Evolutionary conservation across 345 rosid species (phyloP).

Genomic region (Salix suchowensis): DNA sequence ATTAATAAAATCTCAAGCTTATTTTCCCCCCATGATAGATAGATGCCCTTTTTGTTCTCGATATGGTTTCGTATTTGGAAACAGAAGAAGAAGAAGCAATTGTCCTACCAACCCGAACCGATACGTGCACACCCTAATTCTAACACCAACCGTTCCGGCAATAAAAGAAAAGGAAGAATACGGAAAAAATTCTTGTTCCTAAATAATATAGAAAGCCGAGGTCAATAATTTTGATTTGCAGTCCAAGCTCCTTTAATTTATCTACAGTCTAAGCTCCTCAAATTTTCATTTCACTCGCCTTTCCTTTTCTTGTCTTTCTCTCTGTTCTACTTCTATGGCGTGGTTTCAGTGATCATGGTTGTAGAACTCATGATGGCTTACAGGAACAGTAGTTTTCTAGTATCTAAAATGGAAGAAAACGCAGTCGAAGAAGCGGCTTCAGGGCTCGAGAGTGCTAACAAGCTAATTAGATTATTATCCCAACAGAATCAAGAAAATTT

Average conservation of each 20-base stretch:
- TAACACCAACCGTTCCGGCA: too few relatives aligned
- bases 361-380: conserved; percentile 24
- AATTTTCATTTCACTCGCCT: conserved; percentile 5
- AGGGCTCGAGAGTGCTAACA: conserved; percentile 27
- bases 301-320: not conserved
- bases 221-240: conserved; percentile 28
- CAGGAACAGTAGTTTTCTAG: conserved; percentile 23
- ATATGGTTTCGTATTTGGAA: too few relatives aligned
- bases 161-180: not conserved
- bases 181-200: not conserved
- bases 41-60: too few relatives aligned
- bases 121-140: too few relatives aligned
- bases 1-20: too few relatives aligned
- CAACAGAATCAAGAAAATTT: conserved; percentile 11
- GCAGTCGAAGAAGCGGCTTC: conserved; percentile 35
- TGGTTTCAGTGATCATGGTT: conserved; percentile 24
- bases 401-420: conserved; percentile 21
- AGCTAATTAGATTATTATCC: conserved; percentile 24
- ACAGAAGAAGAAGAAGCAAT: too few relatives aligned
- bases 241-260: conserved; percentile 28
- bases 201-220: conserved; percentile 7
- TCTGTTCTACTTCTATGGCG: conserved; percentile 6
- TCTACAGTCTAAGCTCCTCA: conserved; percentile 20
- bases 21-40: too few relatives aligned
- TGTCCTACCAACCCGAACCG: too few relatives aligned